Base-by-base conservation (phyloP, 768 basidiomycete genomes). In the Russula sp. region DNA sequence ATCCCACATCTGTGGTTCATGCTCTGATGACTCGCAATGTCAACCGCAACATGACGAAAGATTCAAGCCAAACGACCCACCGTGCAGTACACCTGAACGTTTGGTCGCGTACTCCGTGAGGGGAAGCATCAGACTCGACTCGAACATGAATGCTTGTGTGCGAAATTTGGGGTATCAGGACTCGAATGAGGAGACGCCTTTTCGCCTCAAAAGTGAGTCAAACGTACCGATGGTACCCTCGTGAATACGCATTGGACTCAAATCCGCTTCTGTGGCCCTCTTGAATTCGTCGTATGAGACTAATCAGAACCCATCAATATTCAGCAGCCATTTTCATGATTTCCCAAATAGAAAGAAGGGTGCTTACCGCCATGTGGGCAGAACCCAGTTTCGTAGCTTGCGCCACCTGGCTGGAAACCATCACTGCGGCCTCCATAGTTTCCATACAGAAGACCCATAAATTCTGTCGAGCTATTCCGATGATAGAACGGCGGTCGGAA, bases 401-500 rank as follows among this genome's bases (percentile, higher is more conserved):
- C 80, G 14, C 82, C 83, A 56, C 85, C 85, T 20, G 85, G 85
- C 58, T 78, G 74, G 76, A 88, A 88, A 16, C 75, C 80, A 64
- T 87, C 85, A 64, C 82, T 83, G 28, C 85, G 78, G 7, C 86
- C 87, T 32, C 81, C 84, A 70, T 87, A 87, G 1, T 74, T 75
- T n/a, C 86, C 86, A 66, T 83, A 83, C 40, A 88, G 71, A 36
- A 87, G 74, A 1, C 85, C 87, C 81, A 87, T 83, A 66, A 88
- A 83, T 73, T 87, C 86, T 1, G 80, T 82, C 0, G 83, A 75
- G 26, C 80, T 77, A 70, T 88, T 88, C 13, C 86, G 78, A 72
- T 87, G 86, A 70, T 84, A 86, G 71, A 84, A 88, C 81, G 85
- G 84, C 28, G 85, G 85, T 11, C 85, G 75, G 79, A 85, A 87